These are phyloP conservation scores for Citrus medica DNA, from an alignment of 345 rosid species.

Conservation along the genomic window DNA sequence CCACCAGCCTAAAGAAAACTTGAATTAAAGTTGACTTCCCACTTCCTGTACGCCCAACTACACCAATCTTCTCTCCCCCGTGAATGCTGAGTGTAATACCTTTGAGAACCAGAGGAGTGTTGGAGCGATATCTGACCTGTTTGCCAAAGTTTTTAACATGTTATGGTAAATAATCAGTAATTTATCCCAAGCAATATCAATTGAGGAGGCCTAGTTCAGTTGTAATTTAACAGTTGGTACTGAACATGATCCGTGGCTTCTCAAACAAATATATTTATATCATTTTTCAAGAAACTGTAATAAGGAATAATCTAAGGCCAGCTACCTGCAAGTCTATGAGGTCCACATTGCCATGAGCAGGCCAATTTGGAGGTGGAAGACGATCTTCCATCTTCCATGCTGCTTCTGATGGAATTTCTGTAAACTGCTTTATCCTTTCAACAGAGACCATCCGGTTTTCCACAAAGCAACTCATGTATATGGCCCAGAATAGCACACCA, in stretches of 20 bases:
- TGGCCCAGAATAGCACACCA: constrained; percentile 67
- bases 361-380: constrained; percentile 76
- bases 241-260: background rate
- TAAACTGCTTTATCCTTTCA: constrained; percentile 90
- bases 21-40: constrained; percentile 94
- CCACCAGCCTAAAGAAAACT: constrained; percentile 87
- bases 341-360: constrained; percentile 63
- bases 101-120: constrained; percentile 81
- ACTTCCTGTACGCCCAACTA: constrained; percentile 94
- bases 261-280: background rate
- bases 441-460: constrained; percentile 93
- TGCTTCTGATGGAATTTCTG: constrained; percentile 75
- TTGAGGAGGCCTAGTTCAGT: background rate
- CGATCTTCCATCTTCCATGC: constrained; percentile 63
- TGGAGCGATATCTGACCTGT: constrained; percentile 89
- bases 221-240: background rate
- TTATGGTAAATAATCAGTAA: background rate
- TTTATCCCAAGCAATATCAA: background rate
- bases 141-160: constrained; percentile 1
- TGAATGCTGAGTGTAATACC: constrained; percentile 71
- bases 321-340: constrained; percentile 78
- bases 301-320: background rate
- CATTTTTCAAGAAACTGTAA: background rate
- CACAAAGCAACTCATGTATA: constrained; percentile 81
- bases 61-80: constrained; percentile 89